Conservation (phyloP, 176 grass and related monocot genomes). For the Phoenix roebelenii region DNA sequence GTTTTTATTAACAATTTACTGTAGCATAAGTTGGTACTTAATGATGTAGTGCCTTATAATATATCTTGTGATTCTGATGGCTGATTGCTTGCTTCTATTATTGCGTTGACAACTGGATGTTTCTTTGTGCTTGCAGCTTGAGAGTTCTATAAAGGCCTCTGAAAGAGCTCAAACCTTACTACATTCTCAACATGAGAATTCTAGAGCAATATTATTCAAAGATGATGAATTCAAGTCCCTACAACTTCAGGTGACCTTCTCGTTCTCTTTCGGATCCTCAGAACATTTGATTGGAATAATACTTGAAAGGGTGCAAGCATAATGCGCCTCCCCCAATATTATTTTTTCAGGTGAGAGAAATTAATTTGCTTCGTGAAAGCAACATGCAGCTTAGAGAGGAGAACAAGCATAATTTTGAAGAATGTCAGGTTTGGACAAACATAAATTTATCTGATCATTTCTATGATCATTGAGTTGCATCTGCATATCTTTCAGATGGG, state of each 20-base stretch:
- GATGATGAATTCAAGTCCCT: slow-evolving; percentile 94
- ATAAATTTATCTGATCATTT: not conserved
- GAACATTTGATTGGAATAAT: too few species aligned
- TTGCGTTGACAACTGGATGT: not conserved
- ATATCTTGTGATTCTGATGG: too few species aligned
- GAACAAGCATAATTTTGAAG: slow-evolving; percentile 86
- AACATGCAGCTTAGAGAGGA: slow-evolving; percentile 98
- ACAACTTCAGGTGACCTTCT: slow-evolving; percentile 61
- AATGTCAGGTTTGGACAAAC: slow-evolving; percentile 56
- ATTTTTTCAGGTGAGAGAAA: slow-evolving; percentile 61
- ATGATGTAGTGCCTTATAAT: too few species aligned
- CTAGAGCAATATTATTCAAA: slow-evolving; percentile 58
- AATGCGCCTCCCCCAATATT: too few species aligned
- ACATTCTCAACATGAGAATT: slow-evolving; percentile 60
- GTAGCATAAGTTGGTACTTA: too few species aligned
- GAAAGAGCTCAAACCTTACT: slow-evolving; percentile 64
- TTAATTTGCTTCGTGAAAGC: slow-evolving; percentile 99
- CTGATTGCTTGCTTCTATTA: too few species aligned
- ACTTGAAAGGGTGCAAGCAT: too few species aligned
- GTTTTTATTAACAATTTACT: too few species aligned
- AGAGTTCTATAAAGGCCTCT: slow-evolving; percentile 61
- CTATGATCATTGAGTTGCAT: too few species aligned
- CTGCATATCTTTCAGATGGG: slow-evolving; percentile 1
- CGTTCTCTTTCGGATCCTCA: not conserved
- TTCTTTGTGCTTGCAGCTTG: slow-evolving; percentile 44